These are phyloP conservation scores for Erucastrum elatum DNA, from an alignment of 345 rosid species.

Conservation along the genomic window DNA sequence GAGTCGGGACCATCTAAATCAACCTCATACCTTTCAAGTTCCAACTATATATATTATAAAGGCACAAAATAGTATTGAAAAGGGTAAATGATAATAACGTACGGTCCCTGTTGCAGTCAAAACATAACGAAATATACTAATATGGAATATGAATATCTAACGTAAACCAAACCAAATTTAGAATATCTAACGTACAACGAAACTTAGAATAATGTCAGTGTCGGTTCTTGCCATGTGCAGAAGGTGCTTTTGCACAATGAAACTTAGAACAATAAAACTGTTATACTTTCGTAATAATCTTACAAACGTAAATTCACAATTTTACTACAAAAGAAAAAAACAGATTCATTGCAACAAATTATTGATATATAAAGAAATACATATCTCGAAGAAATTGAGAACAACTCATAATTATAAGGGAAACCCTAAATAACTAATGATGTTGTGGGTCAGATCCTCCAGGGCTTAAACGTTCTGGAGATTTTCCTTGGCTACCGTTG, in stretches of 20 bases:
- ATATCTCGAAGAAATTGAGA: constrained; percentile 28
- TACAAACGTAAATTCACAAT: constrained; percentile 14
- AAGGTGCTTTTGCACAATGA: not conserved
- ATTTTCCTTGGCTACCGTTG: constrained; percentile 11
- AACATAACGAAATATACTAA: not conserved
- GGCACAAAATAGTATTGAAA: not conserved
- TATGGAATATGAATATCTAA: not conserved
- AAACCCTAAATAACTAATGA: constrained; percentile 39
- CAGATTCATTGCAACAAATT: constrained; percentile 21
- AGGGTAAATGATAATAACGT: constrained; percentile 1
- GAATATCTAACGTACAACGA: constrained; percentile 2
- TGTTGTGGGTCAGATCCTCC: constrained; percentile 56
- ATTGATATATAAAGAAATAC: constrained; percentile 27
- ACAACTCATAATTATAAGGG: constrained; percentile 28
- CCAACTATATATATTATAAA: not conserved
- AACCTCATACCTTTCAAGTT: not conserved
- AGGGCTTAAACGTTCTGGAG: constrained; percentile 44
- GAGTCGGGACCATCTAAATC: constrained; percentile 18
- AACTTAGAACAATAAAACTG: constrained; percentile 7
- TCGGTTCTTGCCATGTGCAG: too few relatives aligned
- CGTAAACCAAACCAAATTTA: not conserved
- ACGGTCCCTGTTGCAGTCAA: constrained; percentile 3
- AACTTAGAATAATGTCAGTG: not conserved
- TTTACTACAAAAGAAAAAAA: constrained; percentile 14
- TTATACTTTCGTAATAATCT: constrained; percentile 9